phyloP scores from a whole-genome alignment of 2,329 filamentous ascomycete genomes.

The Aspergillus sp. region DNA sequence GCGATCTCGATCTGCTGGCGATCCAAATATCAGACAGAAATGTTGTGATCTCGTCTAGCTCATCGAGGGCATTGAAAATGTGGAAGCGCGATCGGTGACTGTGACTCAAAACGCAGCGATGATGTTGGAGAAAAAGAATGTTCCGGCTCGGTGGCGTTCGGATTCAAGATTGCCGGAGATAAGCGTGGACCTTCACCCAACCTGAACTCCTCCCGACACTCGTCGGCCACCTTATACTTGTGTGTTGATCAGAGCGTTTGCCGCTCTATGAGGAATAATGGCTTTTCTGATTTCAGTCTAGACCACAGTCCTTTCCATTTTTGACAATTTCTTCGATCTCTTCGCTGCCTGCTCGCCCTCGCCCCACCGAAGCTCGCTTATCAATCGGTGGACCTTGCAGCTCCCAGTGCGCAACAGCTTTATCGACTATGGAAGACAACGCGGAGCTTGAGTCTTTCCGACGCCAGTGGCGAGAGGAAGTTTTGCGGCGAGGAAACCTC shows the following conservation, averaged over 20 bases:
- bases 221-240: not conserved
- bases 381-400: constrained; percentile 17
- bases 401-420: constrained; percentile 23
- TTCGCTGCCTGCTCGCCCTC: not conserved
- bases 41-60: not conserved
- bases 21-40: not conserved
- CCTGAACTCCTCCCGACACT: not conserved
- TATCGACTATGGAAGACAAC: constrained; percentile 45
- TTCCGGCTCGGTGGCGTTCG: constrained; percentile 25
- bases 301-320: not conserved
- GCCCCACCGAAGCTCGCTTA: constrained; percentile 17
- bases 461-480: constrained; percentile 81
- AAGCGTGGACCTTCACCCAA: constrained; percentile 8
- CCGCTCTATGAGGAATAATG: not conserved
- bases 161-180: constrained; percentile 15
- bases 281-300: not conserved
- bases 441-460: constrained; percentile 84
- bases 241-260: not conserved
- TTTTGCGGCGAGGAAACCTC: constrained; percentile 52
- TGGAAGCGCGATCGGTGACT: not conserved
- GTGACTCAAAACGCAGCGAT: constrained; percentile 6
- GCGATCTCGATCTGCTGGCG: not conserved
- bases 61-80: not conserved
- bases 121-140: constrained; percentile 22
- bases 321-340: not conserved